A percentile compares a stretch with the other conserved stretches of the same genome.
Conservation (phyloP, 1,139 yeast genomes). For the Taiozyma onychis region DNA sequence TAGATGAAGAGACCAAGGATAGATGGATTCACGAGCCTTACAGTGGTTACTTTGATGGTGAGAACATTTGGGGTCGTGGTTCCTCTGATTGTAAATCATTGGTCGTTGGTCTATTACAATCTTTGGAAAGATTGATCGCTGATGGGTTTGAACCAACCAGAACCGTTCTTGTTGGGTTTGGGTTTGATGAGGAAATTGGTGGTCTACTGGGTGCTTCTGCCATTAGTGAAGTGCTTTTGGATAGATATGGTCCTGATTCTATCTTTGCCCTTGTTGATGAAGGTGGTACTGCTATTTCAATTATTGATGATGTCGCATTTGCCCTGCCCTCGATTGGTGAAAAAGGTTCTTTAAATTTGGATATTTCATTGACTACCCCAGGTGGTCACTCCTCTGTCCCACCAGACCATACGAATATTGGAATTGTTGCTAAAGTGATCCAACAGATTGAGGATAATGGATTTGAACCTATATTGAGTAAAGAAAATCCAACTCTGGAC, state of each 20-base stretch:
- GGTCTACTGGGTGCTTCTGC: conserved; percentile 53
- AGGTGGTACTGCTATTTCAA: conserved; percentile 40
- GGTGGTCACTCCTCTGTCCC: conserved; percentile 74
- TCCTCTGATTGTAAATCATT: conserved; percentile 57
- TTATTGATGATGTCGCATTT: conserved; percentile 37
- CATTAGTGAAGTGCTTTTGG: conserved; percentile 37
- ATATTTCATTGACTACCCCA: conserved; percentile 43
- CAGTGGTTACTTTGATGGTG: conserved; percentile 60
- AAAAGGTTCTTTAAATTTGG: conserved; percentile 54
- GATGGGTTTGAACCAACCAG: conserved; percentile 48
- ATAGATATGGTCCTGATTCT: conserved; percentile 50
- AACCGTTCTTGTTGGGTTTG: conserved; percentile 54
- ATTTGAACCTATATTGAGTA: conserved; percentile 37
- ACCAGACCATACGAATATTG: conserved; percentile 64
- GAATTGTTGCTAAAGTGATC: conserved; percentile 50
- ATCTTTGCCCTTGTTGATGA: conserved; percentile 60
- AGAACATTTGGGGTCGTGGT: conserved; percentile 58
- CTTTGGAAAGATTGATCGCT: conserved; percentile 44
- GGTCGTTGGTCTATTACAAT: conserved; percentile 49
- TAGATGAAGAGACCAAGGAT: conserved; percentile 47
- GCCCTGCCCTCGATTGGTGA: conserved; percentile 59
- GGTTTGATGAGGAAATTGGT: conserved; percentile 69
- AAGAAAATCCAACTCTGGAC: conserved; percentile 42
- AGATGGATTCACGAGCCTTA: conserved; percentile 69
- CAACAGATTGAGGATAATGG: conserved; percentile 44